These are phyloP conservation scores for Trichoderma sp. DNA, from an alignment of 2,329 filamentous ascomycete species.

Conservation along the genomic window DNA sequence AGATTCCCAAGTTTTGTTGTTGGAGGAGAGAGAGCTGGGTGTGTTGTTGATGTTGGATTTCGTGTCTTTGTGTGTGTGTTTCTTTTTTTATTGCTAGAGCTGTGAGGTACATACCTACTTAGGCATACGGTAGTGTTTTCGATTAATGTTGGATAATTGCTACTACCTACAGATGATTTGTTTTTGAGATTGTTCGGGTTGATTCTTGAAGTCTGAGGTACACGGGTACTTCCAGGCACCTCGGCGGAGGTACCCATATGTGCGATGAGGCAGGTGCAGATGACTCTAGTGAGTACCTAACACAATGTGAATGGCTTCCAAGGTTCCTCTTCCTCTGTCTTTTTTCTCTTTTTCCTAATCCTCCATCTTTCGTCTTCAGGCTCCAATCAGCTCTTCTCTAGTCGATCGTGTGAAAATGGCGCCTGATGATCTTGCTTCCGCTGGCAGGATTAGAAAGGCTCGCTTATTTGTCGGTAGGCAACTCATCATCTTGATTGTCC, in stretches of 20 bases:
- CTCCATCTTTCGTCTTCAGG: neutral
- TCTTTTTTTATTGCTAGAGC: neutral
- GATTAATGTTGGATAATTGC: neutral
- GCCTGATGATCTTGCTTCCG: conserved; percentile 18
- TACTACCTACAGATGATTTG: neutral
- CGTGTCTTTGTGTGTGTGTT: neutral
- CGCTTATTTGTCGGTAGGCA: conserved; percentile 22
- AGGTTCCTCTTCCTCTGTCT: neutral
- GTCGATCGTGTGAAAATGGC: conserved; percentile 22
- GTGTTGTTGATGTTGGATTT: neutral
- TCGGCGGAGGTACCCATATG: neutral
- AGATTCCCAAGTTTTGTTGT: neutral
- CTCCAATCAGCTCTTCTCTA: neutral
- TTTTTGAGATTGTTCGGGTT: neutral
- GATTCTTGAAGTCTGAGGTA: neutral
- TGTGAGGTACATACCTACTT: neutral
- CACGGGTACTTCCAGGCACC: neutral
- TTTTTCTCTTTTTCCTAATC: neutral
- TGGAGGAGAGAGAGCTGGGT: neutral
- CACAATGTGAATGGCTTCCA: no score
- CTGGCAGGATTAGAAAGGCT: conserved; percentile 27
- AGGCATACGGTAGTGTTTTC: neutral
- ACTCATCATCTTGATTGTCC: neutral
- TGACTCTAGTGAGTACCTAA: neutral
- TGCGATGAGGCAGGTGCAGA: neutral